phyloP scores from a whole-genome alignment of 2,329 filamentous ascomycete genomes.

The Byssothecium circinans region DNA sequence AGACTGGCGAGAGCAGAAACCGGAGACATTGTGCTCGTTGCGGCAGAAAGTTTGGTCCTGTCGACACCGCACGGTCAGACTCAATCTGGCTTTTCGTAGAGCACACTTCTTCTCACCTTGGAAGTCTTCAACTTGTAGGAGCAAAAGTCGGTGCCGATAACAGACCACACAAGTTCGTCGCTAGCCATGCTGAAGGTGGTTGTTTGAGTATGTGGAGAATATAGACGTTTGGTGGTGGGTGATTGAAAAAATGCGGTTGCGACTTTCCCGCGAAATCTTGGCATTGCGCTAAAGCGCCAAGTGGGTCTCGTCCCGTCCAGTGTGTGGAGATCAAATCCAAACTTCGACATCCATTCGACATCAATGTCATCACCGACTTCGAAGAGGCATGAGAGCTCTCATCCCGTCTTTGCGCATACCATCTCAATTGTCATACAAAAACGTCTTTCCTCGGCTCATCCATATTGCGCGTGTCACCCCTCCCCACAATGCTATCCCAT shows the following conservation, averaged over 20 bases:
- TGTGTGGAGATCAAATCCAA: constrained; percentile 17
- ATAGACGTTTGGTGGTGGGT: constrained; percentile 11
- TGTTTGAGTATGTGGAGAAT: not conserved
- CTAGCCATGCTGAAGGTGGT: constrained; percentile 28
- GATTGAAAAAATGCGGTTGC: not conserved
- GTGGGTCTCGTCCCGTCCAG: constrained; percentile 9
- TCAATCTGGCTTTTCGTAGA: not conserved
- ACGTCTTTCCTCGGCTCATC: no score
- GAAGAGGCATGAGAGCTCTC: constrained; percentile 37
- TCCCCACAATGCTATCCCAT: not conserved
- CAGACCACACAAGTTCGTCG: constrained; percentile 66
- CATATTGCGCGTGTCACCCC: no score
- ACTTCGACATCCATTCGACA: not conserved
- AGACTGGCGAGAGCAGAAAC: constrained; percentile 82
- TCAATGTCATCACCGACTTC: constrained; percentile 15
- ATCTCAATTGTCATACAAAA: constrained; percentile 5
- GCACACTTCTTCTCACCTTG: constrained; percentile 18
- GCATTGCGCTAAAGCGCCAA: constrained; percentile 8
- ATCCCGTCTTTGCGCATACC: constrained; percentile 18
- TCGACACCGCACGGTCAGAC: not conserved
- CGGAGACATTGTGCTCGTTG: constrained; percentile 79
- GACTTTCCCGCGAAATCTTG: constrained; percentile 11
- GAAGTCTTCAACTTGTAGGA: constrained; percentile 82
- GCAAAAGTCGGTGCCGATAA: constrained; percentile 95
- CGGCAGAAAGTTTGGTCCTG: constrained; percentile 60